phyloP scores from a whole-genome alignment of 2,329 filamentous ascomycete species.

The Graphilbum ipis-grandicollis region DNA sequence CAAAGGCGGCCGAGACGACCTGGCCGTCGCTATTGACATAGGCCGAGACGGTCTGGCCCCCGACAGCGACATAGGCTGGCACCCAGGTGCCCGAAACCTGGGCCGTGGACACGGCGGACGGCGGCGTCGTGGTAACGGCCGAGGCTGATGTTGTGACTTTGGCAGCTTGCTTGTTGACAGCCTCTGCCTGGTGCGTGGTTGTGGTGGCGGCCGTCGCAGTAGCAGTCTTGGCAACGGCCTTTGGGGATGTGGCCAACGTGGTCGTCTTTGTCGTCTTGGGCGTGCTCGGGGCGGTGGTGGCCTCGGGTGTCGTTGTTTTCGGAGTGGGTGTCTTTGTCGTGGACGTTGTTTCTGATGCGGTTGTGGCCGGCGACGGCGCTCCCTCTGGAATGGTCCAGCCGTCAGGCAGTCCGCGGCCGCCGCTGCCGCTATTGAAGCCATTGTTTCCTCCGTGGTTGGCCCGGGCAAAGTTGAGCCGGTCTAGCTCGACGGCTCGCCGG shows the following conservation, averaged over 20 bases:
- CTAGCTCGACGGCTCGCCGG: constrained; percentile 1
- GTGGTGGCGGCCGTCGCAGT: not conserved
- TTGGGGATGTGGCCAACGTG: too few species aligned
- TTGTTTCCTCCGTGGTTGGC: not conserved
- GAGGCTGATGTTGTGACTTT: not conserved
- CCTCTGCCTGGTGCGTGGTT: not conserved
- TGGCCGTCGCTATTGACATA: constrained; percentile 3
- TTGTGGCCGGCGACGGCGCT: not conserved
- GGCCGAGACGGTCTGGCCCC: constrained; percentile 4
- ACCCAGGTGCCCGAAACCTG: constrained; percentile 1
- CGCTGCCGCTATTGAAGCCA: not conserved
- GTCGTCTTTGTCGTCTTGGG: too few species aligned
- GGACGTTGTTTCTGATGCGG: not conserved
- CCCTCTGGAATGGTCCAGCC: not conserved
- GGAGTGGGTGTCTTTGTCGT: too few species aligned
- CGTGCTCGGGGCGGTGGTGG: not conserved
- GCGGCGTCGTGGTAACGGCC: not conserved
- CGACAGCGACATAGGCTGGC: constrained; percentile 1
- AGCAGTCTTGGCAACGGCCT: not conserved
- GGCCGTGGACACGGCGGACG: not conserved
- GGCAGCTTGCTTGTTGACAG: not conserved
- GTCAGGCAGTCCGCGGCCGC: not conserved
- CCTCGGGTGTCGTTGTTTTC: not conserved
- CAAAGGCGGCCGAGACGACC: constrained; percentile 1
- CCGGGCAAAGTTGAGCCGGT: not conserved